Evolutionary conservation across 2,329 filamentous ascomycete genomes (phyloP), one percentile per base, ranked within the genome.

Genomic region (Alternaria consortialis): DNA sequence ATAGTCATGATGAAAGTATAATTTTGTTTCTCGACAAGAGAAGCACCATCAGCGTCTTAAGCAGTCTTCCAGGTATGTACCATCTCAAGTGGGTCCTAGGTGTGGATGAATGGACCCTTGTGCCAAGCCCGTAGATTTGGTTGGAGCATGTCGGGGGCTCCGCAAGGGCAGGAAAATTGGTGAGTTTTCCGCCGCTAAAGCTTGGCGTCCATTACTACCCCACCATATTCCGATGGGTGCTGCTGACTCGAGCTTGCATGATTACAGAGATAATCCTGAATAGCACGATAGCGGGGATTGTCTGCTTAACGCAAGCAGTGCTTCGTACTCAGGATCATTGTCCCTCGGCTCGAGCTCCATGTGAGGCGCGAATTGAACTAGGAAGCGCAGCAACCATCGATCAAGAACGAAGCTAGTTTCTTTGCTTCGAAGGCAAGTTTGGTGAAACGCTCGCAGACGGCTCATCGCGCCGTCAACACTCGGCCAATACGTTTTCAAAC

Each of bases 361-460:
- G 27, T 71, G 69, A 54, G 69, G 69, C 5, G 69, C 67, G 52
- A 71, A 71, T 25, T 71, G 69, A 12, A 71, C 67, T 20, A 71
- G 58, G 57, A 71, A 71, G 42, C 69, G 67, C 47, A 71, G 34
- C 39, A 71, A 48, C 69, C 69, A 71, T 46, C 69, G 60, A 52
- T 71, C 69, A 31, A 71, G 53, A 48, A 71, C 67, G 29, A 71
- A 71, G 52, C 69, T 71, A 1, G 69, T 71, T n/a, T 71, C 69
- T 48, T 69, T 71, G 37, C 67, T 67, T 62, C 67, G 60, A 9
- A 71, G 58, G 52, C 69, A 71, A 25, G 67, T 71, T 39, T 71
- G 69, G 54, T 71, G 69, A 36, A 71, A 71, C 31, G 69, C 69
- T 43, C 67, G 63, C 17, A 71, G 51, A 50, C 69, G 69, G 40